Conservation (phyloP, 116 monocot species). For the Zostera marina region DNA sequence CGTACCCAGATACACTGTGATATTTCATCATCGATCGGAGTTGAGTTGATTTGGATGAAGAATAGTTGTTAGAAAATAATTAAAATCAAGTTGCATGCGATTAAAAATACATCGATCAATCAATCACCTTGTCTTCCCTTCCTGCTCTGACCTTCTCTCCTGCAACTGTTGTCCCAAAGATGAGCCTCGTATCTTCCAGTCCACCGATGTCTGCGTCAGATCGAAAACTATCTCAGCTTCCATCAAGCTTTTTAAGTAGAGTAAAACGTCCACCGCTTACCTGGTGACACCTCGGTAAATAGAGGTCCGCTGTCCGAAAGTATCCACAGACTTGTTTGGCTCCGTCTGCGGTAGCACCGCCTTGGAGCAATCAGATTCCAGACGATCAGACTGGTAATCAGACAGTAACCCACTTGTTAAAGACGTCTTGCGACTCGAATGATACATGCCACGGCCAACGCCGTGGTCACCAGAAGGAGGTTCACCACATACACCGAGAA, state of each 20-base stretch:
- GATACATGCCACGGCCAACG: too few relatives aligned
- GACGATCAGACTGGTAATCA: too few relatives aligned
- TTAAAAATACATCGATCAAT: too few relatives aligned
- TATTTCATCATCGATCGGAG: not conserved
- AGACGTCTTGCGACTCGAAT: too few relatives aligned
- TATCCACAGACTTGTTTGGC: slow-evolving; percentile 60
- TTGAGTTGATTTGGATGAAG: not conserved
- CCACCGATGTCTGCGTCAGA: slow-evolving; percentile 55
- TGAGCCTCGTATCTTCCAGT: slow-evolving; percentile 93
- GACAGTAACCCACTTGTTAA: too few relatives aligned
- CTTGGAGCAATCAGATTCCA: too few relatives aligned
- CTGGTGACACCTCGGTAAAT: slow-evolving; percentile 93
- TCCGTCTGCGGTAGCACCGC: too few relatives aligned
- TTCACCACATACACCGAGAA: too few relatives aligned
- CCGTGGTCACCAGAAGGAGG: too few relatives aligned
- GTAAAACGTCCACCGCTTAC: slow-evolving; percentile 21
- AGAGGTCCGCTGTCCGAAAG: slow-evolving; percentile 90
- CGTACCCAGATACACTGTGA: slow-evolving; percentile 85
- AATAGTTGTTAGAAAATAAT: not conserved
- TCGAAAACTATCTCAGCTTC: not conserved
- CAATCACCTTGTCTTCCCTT: slow-evolving; percentile 79
- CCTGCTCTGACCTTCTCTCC: slow-evolving; percentile 83
- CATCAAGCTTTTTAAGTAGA: not conserved
- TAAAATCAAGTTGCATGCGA: not conserved
- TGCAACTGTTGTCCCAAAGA: slow-evolving; percentile 94